These are phyloP conservation scores for Condylostoma magnum DNA, from an alignment of 169 alveolate species.

Conservation along the genomic window DNA sequence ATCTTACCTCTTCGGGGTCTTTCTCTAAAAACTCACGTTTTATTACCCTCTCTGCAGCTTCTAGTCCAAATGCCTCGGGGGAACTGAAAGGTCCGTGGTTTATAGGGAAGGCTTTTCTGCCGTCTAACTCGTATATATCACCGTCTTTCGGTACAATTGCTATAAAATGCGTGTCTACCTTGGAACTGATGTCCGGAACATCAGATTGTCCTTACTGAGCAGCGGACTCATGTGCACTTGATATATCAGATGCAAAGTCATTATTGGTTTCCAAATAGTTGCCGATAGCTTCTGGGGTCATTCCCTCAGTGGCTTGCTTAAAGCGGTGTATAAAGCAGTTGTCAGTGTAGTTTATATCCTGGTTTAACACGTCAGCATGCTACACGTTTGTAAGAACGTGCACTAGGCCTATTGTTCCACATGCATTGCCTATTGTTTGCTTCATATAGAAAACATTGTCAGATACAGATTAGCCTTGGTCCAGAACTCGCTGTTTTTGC, in stretches of 20 bases:
- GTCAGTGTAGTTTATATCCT: neutral
- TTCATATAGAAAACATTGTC: conserved; percentile 60
- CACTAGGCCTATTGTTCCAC: conserved; percentile 76
- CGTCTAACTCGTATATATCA: conserved; percentile 73
- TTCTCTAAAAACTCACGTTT: conserved; percentile 51
- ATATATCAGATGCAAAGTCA: conserved; percentile 7
- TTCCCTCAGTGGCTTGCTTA: conserved; percentile 20
- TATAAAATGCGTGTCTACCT: conserved; percentile 57
- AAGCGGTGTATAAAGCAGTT: conserved; percentile 21
- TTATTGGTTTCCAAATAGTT: conserved; percentile 31
- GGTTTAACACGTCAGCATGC: neutral
- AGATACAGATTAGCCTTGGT: conserved; percentile 29
- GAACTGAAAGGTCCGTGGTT: conserved; percentile 47
- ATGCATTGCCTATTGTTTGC: conserved; percentile 73
- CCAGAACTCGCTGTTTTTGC: conserved; percentile 15
- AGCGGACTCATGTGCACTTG: conserved; percentile 50
- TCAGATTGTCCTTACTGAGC: conserved; percentile 50
- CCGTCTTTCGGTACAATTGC: conserved; percentile 66
- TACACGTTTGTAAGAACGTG: conserved; percentile 59
- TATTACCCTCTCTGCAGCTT: conserved; percentile 24
- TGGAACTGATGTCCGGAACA: conserved; percentile 26
- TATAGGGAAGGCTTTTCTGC: conserved; percentile 53
- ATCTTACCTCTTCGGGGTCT: conserved; percentile 59
- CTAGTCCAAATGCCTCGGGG: conserved; percentile 24
- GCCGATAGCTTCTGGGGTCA: conserved; percentile 56